Percentiles rank a stretch among this genome's conserved stretches.
phyloP scores from a whole-genome alignment of 208 protist species.

The Angomonas deanei region DNA sequence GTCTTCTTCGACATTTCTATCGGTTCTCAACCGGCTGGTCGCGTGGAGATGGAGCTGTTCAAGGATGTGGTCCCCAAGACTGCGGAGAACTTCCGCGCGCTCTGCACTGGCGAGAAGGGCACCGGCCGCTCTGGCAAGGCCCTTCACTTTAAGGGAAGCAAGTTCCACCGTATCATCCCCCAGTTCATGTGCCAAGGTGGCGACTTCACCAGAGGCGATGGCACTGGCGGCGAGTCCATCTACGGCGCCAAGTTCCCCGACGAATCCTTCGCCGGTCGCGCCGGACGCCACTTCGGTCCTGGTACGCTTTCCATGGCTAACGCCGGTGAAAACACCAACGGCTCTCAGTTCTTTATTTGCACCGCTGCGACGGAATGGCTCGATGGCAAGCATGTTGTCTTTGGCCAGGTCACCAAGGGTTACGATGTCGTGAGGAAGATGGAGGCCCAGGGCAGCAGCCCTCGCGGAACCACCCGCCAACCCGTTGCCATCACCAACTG shows the following conservation, averaged over 20 bases:
- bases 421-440: conserved; percentile 84
- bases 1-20: conserved; percentile 49
- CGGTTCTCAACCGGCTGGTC: conserved; percentile 26
- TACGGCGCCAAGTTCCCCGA: conserved; percentile 52
- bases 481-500: conserved; percentile 56
- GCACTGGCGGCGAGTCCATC: conserved; percentile 59
- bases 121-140: conserved; percentile 13
- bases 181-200: conserved; percentile 63
- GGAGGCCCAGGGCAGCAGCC: conserved; percentile 66
- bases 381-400: conserved; percentile 96
- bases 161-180: conserved; percentile 53
- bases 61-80: conserved; percentile 48
- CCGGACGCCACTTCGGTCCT: conserved; percentile 57
- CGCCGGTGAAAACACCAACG: conserved; percentile 91
- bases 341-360: conserved; percentile 92
- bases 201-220: conserved; percentile 47
- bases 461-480: conserved; percentile 34
- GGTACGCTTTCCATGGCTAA: conserved; percentile 90
- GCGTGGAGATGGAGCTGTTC: conserved; percentile 50
- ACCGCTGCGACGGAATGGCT: conserved; percentile 76
- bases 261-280: conserved; percentile 46
- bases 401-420: conserved; percentile 90
- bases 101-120: conserved; percentile 65
- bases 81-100: conserved; percentile 56
- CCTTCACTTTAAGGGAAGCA: conserved; percentile 16